Base-by-base conservation (phyloP, 495 filamentous ascomycete genomes). In the Penicillium pulvis region DNA sequence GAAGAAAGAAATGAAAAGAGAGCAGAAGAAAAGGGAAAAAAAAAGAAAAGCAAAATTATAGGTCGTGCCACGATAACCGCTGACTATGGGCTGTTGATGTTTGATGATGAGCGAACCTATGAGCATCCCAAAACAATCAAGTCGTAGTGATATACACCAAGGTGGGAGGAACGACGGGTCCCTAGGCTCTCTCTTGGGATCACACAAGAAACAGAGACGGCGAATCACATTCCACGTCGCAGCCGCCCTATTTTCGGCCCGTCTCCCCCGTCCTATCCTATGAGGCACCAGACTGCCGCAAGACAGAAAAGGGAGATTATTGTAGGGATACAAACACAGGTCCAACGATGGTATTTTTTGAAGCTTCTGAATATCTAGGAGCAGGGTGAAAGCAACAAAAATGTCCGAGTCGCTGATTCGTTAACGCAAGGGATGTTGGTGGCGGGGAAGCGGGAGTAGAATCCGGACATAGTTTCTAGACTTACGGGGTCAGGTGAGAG, bases 371-470 rank as follows among this genome's bases (percentile, higher is more conserved):
- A 47, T 20, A 46, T 9, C 48, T 33, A 17, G 20, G 20, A 1
- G 20, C 20, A 23, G 20, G 20, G 20, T 23, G 20, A 49, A 49
- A 49, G 26, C 11, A 4, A 49, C 16, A 19, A n/a, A 52, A 36
- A 17, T 28, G 31, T 48, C 56, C 56, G 20, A 51, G 28, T 50
- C 61, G 55, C 35, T 56, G 62, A 62, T 55, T 62, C 42, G 56
- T 59, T 48, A 23, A 62, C 41, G 55, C 64, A 67, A 65, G 67
- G 64, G 64, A 62, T 64, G 54, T 59, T 55, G 39, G 47, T 50
- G 19, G 35, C 63, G 63, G 63, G 66, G 55, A 63, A 28, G 20
- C 59, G 64, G 61, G 44, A 49, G 55, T 55, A n/a, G 42, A 55
- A 67, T 48, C 59, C 57, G 57, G 23, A 44, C 54, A 64, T 67